phyloP scores from a whole-genome alignment of 352 stramenopile genomes.

The Thraustotheca clavata region DNA sequence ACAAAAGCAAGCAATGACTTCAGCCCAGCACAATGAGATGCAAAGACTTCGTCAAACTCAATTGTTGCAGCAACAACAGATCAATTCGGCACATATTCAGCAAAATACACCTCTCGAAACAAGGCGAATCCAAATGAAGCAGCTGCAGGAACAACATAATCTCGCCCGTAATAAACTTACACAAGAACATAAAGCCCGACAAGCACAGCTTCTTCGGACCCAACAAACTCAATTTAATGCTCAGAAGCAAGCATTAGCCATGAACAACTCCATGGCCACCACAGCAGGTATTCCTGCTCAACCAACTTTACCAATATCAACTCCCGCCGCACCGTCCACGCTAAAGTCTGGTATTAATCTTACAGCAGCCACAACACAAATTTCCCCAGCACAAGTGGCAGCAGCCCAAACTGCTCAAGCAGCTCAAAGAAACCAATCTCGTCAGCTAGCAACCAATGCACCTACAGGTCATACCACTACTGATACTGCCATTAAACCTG shows the following conservation, averaged over 20 bases:
- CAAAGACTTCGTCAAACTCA: constrained; percentile 69
- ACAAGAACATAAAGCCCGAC: constrained; percentile 70
- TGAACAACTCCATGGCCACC: constrained; percentile 13
- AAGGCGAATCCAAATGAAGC: constrained; percentile 57
- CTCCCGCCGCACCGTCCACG: constrained; percentile 7
- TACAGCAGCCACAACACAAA: constrained; percentile 24
- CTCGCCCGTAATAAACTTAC: constrained; percentile 53
- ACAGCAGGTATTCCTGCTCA: constrained; percentile 21
- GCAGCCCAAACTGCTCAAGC: constrained; percentile 30
- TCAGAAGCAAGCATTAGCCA: constrained; percentile 47
- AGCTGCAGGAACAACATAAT: constrained; percentile 68
- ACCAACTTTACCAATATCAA: not conserved
- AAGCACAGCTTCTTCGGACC: constrained; percentile 70
- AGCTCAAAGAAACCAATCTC: not conserved
- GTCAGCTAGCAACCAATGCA: constrained; percentile 24
- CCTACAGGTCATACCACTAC: not conserved
- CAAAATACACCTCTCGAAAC: constrained; percentile 48
- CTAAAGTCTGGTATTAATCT: not conserved
- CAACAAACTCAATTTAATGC: constrained; percentile 58
- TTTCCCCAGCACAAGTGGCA: constrained; percentile 27
- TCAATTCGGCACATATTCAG: constrained; percentile 60
- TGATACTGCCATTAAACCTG: constrained; percentile 6
- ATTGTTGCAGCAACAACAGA: constrained; percentile 62
- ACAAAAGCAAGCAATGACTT: constrained; percentile 60
- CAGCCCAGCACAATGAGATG: constrained; percentile 70